Base-by-base conservation (phyloP, 345 rosid species). In the Eutrema japonicum region DNA sequence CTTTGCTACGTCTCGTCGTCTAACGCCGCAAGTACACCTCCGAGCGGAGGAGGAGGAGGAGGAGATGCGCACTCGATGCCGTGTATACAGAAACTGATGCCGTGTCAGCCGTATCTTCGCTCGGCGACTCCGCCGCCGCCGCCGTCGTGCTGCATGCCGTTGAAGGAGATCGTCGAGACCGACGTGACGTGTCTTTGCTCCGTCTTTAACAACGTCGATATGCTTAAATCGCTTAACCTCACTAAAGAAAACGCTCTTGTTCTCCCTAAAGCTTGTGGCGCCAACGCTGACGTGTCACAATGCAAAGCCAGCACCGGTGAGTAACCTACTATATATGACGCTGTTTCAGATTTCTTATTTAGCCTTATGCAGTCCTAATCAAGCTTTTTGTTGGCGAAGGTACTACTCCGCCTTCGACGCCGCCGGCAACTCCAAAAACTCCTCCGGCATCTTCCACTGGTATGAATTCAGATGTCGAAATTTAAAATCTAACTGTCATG, bases 251-350 rank as follows among this genome's bases (percentile, higher is more conserved):
- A 81, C 11, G 90, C 90, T 30, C 49, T 88, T 27, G 78, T 57
- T 14, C 82, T 90, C 30, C 83, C 92, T 2, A 77, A 73, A 27
- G 68, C 84, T 22, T 88, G 96, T 40, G 93, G 87, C 10, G 82
- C 82, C 5, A 27, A 81, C 0, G 65, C 72, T 26, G 88, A 90
- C 69, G 11, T 75, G 0, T 77, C 89, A 6, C 61, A 51, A 47
- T 90, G 93, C 82, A 79, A 77, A 65, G 2, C 13, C 66, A 71
- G 56, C 68, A 3, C 50, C 47, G 80, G 80, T 77, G 11, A 70
- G 48, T 43, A n/a, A 13, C 38, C 2, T 64, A 43, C 26, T 1
- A 30, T 3, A 4, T 16, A 68, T 45, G 52, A 29, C 65, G 51
- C 2, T 57, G 57, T 6, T 61, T 53, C 22, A 1, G 6, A 50